phyloP scores from a whole-genome alignment of 2,329 filamentous ascomycete genomes.

The Penicillium oxalicum region DNA sequence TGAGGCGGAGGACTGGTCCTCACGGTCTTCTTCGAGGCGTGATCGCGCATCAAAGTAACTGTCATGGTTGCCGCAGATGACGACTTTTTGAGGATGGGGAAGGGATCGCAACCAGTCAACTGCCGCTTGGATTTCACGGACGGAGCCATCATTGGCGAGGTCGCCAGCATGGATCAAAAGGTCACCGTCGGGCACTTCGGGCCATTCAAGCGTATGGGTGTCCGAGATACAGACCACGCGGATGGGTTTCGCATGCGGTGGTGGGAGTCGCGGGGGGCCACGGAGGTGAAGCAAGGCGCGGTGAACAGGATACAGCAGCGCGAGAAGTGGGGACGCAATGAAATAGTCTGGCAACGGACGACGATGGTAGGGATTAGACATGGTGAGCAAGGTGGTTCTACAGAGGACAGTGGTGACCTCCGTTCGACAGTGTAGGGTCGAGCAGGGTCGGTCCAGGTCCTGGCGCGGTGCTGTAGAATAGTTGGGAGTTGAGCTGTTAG shows the following conservation, averaged over 20 bases:
- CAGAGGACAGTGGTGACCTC: too few relatives aligned
- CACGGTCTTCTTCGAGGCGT: slow-evolving; percentile 52
- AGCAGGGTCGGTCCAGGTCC: too few relatives aligned
- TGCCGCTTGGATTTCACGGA: slow-evolving; percentile 69
- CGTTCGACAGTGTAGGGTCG: too few relatives aligned
- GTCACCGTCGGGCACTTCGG: slow-evolving; percentile 61
- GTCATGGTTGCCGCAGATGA: slow-evolving; percentile 86
- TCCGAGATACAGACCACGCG: slow-evolving; percentile 84
- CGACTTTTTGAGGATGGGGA: slow-evolving; percentile 72
- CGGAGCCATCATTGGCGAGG: slow-evolving; percentile 66
- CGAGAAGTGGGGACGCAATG: slow-evolving; percentile 62
- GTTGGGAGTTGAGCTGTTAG: too few relatives aligned
- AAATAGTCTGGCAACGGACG: slow-evolving; percentile 55
- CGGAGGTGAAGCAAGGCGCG: slow-evolving; percentile 61
- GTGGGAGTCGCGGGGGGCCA: slow-evolving; percentile 56
- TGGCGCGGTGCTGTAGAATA: too few relatives aligned
- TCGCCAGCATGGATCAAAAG: slow-evolving; percentile 88
- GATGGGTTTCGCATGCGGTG: slow-evolving; percentile 51
- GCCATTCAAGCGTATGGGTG: slow-evolving; percentile 62
- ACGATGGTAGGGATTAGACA: slow-evolving; percentile 45
- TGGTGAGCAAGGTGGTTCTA: slow-evolving; percentile 9
- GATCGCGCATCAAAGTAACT: slow-evolving; percentile 69
- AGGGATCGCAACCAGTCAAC: slow-evolving; percentile 73
- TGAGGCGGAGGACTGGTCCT: slow-evolving; percentile 9
- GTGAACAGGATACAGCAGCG: slow-evolving; percentile 59